Evolutionary conservation across 306 rosid genomes (phyloP).

Genomic region (Vachellia collinsii): DNA sequence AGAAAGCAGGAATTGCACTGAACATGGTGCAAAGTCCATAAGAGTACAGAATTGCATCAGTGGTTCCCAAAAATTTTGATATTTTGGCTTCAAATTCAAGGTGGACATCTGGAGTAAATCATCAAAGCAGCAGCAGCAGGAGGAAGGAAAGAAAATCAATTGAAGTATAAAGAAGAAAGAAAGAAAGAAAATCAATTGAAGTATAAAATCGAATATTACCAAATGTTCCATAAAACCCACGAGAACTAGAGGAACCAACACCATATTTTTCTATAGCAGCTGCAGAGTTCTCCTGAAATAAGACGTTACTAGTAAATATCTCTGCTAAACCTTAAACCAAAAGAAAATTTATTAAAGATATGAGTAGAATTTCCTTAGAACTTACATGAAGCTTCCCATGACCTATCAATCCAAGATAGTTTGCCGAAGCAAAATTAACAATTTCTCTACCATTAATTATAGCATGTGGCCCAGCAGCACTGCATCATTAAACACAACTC

Average conservation of each 20-base stretch:
- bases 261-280: slow-evolving; percentile 2
- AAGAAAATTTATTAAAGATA: neutral
- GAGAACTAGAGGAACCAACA: slow-evolving; percentile 1
- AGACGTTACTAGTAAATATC: neutral
- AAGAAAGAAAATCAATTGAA: neutral
- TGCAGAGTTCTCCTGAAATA: neutral
- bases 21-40: neutral
- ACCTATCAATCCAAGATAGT: slow-evolving; percentile 7
- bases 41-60: neutral
- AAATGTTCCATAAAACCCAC: neutral
- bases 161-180: neutral
- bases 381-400: neutral
- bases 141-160: neutral
- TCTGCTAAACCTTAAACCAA: neutral
- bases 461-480: neutral
- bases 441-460: neutral
- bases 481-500: neutral
- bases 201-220: neutral
- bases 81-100: neutral
- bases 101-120: neutral
- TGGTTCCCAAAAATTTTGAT: neutral
- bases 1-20: neutral
- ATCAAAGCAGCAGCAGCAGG: no score
- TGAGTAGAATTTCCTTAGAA: neutral
- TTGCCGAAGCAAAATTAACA: neutral